Conservation (phyloP, 2,329 filamentous ascomycete genomes). For the Fulvia fulva region DNA sequence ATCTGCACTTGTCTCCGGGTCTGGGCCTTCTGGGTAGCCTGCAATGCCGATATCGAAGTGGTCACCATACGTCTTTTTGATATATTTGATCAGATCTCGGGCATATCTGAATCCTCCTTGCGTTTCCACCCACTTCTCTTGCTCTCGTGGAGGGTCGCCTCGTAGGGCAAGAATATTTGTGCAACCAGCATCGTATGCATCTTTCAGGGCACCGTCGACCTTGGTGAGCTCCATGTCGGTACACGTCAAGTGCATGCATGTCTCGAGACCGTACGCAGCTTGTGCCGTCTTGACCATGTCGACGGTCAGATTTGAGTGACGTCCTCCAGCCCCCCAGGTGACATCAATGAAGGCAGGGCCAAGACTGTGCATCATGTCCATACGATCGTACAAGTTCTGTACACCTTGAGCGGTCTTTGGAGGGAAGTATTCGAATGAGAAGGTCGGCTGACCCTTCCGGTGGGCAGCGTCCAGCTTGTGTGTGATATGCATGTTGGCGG, state of each 20-base stretch:
- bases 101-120: slow-evolving; percentile 83
- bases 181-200: slow-evolving; percentile 90
- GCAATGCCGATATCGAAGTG: slow-evolving; percentile 98
- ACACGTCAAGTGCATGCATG: slow-evolving; percentile 98
- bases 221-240: slow-evolving; percentile 95
- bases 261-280: slow-evolving; percentile 91
- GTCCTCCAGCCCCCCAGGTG: slow-evolving; percentile 95
- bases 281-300: slow-evolving; percentile 98
- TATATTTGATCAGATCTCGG: slow-evolving; percentile 82
- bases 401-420: slow-evolving; percentile 97
- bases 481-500: slow-evolving; percentile 81
- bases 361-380: slow-evolving; percentile 96
- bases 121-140: slow-evolving; percentile 87
- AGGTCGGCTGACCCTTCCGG: slow-evolving; percentile 74
- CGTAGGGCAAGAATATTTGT: slow-evolving; percentile 94
- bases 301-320: slow-evolving; percentile 84
- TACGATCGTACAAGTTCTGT: slow-evolving; percentile 97
- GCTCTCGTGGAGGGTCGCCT: slow-evolving; percentile 88
- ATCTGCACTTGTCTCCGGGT: slow-evolving; percentile 87
- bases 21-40: slow-evolving; percentile 91
- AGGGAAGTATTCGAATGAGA: slow-evolving; percentile 99
- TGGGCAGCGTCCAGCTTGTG: slow-evolving; percentile 83
- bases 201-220: slow-evolving; percentile 80
- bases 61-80: slow-evolving; percentile 71
- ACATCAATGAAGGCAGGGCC: slow-evolving; percentile 96